Percentiles rank a stretch among this genome's conserved stretches.
phyloP scores from a whole-genome alignment of 306 rosid genomes.

The Purshia tridentata region DNA sequence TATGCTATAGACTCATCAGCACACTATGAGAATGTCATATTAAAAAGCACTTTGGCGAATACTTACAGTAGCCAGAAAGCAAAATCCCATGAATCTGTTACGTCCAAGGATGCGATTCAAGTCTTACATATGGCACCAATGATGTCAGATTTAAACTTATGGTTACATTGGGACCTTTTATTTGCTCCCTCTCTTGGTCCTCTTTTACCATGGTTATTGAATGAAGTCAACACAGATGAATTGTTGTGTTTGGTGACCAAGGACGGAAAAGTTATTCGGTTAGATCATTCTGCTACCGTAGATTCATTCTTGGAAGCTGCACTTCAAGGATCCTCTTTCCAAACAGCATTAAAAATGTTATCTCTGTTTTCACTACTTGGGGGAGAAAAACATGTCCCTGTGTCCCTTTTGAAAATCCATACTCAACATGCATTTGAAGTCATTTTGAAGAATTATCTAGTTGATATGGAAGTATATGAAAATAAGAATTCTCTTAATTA shows the following conservation, averaged over 20 bases:
- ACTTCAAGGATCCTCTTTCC: slow-evolving; percentile 71
- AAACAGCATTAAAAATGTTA: slow-evolving; percentile 65
- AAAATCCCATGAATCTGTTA: slow-evolving; percentile 24
- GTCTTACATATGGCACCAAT: slow-evolving; percentile 70
- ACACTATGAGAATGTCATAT: slow-evolving; percentile 33
- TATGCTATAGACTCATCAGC: slow-evolving; percentile 38
- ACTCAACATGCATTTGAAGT: slow-evolving; percentile 70
- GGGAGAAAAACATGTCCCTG: slow-evolving; percentile 67
- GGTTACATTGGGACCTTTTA: slow-evolving; percentile 90
- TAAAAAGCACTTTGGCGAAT: slow-evolving; percentile 33
- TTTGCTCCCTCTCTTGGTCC: slow-evolving; percentile 92
- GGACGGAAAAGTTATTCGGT: slow-evolving; percentile 72
- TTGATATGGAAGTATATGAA: slow-evolving; percentile 37
- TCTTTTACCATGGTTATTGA: slow-evolving; percentile 68
- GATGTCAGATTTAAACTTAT: slow-evolving; percentile 75
- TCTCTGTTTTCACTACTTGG: slow-evolving; percentile 69
- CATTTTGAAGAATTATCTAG: slow-evolving; percentile 51
- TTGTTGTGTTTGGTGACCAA: slow-evolving; percentile 75
- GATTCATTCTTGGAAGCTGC: slow-evolving; percentile 88
- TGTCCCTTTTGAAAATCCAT: slow-evolving; percentile 76
- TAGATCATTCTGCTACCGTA: slow-evolving; percentile 69
- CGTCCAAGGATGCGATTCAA: slow-evolving; percentile 68
- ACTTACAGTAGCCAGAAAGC: slow-evolving; percentile 27
- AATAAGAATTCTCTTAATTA: slow-evolving; percentile 33
- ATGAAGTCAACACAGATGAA: slow-evolving; percentile 61